Conservation (phyloP, 371 early-diverging fungal genomes). For the Mortierella sp. region DNA sequence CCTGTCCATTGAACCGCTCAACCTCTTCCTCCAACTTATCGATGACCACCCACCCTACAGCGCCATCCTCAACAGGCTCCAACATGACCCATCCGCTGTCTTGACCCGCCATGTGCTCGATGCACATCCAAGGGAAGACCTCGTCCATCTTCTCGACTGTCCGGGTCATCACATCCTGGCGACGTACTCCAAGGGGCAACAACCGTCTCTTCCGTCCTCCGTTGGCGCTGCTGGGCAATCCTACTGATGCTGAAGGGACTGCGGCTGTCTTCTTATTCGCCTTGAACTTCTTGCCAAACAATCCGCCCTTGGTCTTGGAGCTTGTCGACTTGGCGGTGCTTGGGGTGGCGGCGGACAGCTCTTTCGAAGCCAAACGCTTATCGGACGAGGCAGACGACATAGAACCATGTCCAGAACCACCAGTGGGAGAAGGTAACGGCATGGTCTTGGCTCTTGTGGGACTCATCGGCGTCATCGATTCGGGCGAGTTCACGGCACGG, state of each 20-base stretch:
- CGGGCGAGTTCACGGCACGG: conserved; percentile 3
- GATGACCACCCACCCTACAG: conserved; percentile 51
- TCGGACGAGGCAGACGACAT: conserved; percentile 24
- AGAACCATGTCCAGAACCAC: conserved; percentile 54
- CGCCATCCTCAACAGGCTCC: conserved; percentile 53
- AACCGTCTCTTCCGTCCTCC: conserved; percentile 30
- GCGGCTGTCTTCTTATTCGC: conserved; percentile 11
- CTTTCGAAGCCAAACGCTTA: not conserved
- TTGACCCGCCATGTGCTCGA: conserved; percentile 57
- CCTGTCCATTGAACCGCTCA: not conserved
- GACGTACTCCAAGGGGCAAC: conserved; percentile 37
- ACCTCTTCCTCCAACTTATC: conserved; percentile 44
- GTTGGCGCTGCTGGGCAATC: conserved; percentile 3
- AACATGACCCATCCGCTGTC: conserved; percentile 56
- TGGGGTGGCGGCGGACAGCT: not conserved
- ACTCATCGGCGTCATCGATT: conserved; percentile 7
- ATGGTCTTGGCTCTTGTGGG: conserved; percentile 17
- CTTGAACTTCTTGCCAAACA: conserved; percentile 50
- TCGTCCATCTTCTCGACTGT: conserved; percentile 54
- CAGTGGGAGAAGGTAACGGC: conserved; percentile 26
- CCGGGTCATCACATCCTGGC: conserved; percentile 54
- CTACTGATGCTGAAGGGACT: not conserved
- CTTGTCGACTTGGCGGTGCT: not conserved
- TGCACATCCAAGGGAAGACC: conserved; percentile 58
- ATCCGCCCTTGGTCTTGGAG: conserved; percentile 14